phyloP scores from a whole-genome alignment of 2,329 filamentous ascomycete species.

The Pseudopyrenochaeta lycopersici region DNA sequence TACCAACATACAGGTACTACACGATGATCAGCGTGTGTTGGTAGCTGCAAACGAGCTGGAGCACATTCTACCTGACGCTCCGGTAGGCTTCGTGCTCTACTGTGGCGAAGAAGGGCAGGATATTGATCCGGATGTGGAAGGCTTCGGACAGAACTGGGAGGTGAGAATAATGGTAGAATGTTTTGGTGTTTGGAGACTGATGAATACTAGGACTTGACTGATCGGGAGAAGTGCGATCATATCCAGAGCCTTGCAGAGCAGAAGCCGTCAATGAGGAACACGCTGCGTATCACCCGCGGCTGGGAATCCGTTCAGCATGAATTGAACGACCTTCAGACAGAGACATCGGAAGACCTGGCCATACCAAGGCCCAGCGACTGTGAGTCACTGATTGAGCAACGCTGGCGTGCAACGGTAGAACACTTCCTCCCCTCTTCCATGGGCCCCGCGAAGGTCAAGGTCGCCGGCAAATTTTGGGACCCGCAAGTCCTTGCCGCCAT shows the following conservation, averaged over 20 bases:
- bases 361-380: not conserved
- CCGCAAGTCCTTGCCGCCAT: not conserved
- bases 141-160: slow-evolving; percentile 9
- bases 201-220: slow-evolving; percentile 7
- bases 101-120: slow-evolving; percentile 17
- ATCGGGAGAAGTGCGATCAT: slow-evolving; percentile 17
- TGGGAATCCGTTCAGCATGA: slow-evolving; percentile 10
- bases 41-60: slow-evolving; percentile 8
- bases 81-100: slow-evolving; percentile 7
- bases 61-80: slow-evolving; percentile 16
- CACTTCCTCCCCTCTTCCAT: slow-evolving; percentile 5
- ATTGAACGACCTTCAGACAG: not conserved
- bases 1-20: slow-evolving; percentile 10
- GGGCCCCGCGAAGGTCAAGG: not conserved
- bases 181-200: not conserved
- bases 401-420: slow-evolving; percentile 8
- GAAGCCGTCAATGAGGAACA: slow-evolving; percentile 14
- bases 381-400: slow-evolving; percentile 3
- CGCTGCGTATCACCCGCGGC: slow-evolving; percentile 13
- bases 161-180: not conserved
- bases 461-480: not conserved
- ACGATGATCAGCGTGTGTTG: slow-evolving; percentile 16
- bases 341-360: not conserved
- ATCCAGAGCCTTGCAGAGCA: slow-evolving; percentile 8
- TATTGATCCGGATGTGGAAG: slow-evolving; percentile 5